A percentile compares a stretch with the other conserved stretches of the same genome.
phyloP scores from a whole-genome alignment of 257 asterid genomes.

The Verbena officinalis region DNA sequence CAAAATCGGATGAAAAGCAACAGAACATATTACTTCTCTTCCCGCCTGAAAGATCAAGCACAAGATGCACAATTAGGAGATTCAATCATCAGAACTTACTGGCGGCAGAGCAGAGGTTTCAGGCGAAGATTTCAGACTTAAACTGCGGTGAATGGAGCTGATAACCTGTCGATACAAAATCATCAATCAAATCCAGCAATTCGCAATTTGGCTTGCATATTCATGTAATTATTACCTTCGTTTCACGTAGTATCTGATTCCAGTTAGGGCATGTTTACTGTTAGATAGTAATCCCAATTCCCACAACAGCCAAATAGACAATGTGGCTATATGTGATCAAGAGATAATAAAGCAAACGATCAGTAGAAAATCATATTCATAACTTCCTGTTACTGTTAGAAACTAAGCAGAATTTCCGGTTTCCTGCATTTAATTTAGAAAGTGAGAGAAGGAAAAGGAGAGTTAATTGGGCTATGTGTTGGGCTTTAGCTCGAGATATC shows the following conservation, averaged over 20 bases:
- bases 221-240: constrained; percentile 10
- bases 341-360: not conserved
- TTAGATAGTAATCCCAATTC: not conserved
- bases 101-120: not conserved
- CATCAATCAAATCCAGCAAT: not conserved
- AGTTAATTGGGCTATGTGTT: not conserved
- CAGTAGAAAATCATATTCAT: not conserved
- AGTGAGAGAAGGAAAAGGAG: not conserved
- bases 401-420: not conserved
- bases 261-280: not conserved
- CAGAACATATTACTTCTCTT: not conserved
- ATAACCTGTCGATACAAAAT: constrained; percentile 2
- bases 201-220: constrained; percentile 22
- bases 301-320: not conserved
- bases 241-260: not conserved
- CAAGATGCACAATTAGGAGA: constrained; percentile 11
- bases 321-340: not conserved
- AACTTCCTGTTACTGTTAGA: not conserved
- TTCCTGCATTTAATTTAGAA: too few relatives aligned
- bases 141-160: constrained; percentile 10
- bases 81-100: not conserved
- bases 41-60: not conserved
- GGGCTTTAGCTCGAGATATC: not conserved
- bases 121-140: constrained; percentile 13
- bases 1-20: not conserved